Percentiles rank a stretch among this genome's conserved stretches.
These are phyloP conservation scores for Pilasporangium apinafurcum DNA, from an alignment of 352 stramenopile species.

Conservation along the genomic window DNA sequence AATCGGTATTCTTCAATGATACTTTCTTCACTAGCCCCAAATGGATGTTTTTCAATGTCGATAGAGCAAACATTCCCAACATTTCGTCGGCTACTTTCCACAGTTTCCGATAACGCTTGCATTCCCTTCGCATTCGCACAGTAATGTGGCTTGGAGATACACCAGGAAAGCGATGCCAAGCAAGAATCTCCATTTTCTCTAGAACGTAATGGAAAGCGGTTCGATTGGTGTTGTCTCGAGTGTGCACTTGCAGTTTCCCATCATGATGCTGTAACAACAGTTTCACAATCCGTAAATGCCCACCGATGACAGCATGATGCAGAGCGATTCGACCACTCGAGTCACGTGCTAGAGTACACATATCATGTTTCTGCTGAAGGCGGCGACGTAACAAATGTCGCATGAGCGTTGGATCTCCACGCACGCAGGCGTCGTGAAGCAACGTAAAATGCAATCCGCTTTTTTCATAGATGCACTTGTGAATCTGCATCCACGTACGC, in stretches of 20 bases:
- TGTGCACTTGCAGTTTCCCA: slow-evolving; percentile 28
- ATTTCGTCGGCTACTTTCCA: slow-evolving; percentile 36
- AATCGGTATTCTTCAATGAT: slow-evolving; percentile 19
- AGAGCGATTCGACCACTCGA: slow-evolving; percentile 31
- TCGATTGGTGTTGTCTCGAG: slow-evolving; percentile 24
- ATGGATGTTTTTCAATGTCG: neutral
- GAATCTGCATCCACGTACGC: slow-evolving; percentile 4
- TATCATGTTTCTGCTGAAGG: neutral
- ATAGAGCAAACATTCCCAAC: slow-evolving; percentile 7
- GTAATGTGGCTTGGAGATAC: neutral
- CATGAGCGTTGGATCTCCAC: slow-evolving; percentile 12
- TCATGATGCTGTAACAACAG: slow-evolving; percentile 27
- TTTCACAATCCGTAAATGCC: slow-evolving; percentile 21
- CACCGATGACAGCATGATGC: slow-evolving; percentile 42
- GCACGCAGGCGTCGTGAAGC: slow-evolving; percentile 24
- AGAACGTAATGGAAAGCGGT: slow-evolving; percentile 41
- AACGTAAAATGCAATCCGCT: slow-evolving; percentile 17
- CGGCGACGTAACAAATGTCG: slow-evolving; percentile 7
- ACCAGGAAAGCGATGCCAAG: slow-evolving; percentile 1
- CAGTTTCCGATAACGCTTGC: slow-evolving; percentile 20
- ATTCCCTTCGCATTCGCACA: slow-evolving; percentile 7
- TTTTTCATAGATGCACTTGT: slow-evolving; percentile 24
- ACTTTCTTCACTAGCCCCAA: neutral
- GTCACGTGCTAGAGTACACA: slow-evolving; percentile 27
- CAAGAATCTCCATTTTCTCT: slow-evolving; percentile 29